Percentiles rank a stretch among this genome's conserved stretches.
Conservation (phyloP, 768 basidiomycete genomes). For the Mycena alexandri region DNA sequence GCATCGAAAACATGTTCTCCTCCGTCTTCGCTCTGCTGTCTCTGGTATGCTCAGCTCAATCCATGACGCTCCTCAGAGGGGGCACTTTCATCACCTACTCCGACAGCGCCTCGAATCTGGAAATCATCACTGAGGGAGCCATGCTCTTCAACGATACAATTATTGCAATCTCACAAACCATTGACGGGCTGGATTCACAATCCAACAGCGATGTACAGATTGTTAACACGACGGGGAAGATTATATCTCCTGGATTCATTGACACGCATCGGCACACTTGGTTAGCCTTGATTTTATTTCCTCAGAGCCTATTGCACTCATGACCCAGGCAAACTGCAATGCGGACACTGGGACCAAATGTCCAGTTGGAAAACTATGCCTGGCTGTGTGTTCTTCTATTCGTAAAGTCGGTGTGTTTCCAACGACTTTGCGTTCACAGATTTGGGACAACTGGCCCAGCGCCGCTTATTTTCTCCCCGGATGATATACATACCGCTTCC, state of each 20-base stretch:
- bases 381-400: slow-evolving; percentile 19
- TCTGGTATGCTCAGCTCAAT: slow-evolving; percentile 16
- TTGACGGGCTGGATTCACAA: slow-evolving; percentile 27
- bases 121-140: slow-evolving; percentile 27
- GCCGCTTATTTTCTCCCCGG: slow-evolving; percentile 20
- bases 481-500: slow-evolving; percentile 23
- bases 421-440: slow-evolving; percentile 1
- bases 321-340: slow-evolving; percentile 19
- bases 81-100: slow-evolving; percentile 32
- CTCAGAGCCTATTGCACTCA: not conserved
- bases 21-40: not conserved
- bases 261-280: slow-evolving; percentile 30
- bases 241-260: slow-evolving; percentile 29
- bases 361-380: slow-evolving; percentile 27
- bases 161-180: slow-evolving; percentile 25
- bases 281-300: slow-evolving; percentile 3
- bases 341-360: slow-evolving; percentile 28
- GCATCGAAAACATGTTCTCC: slow-evolving; percentile 13
- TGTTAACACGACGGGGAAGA: slow-evolving; percentile 31
- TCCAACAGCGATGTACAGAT: slow-evolving; percentile 16
- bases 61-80: slow-evolving; percentile 27
- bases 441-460: slow-evolving; percentile 18
- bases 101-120: slow-evolving; percentile 19
- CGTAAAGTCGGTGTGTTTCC: not conserved
- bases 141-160: slow-evolving; percentile 30